These are phyloP conservation scores for Aphanomyces astaci DNA, from an alignment of 352 stramenopile genomes.

Conservation along the genomic window DNA sequence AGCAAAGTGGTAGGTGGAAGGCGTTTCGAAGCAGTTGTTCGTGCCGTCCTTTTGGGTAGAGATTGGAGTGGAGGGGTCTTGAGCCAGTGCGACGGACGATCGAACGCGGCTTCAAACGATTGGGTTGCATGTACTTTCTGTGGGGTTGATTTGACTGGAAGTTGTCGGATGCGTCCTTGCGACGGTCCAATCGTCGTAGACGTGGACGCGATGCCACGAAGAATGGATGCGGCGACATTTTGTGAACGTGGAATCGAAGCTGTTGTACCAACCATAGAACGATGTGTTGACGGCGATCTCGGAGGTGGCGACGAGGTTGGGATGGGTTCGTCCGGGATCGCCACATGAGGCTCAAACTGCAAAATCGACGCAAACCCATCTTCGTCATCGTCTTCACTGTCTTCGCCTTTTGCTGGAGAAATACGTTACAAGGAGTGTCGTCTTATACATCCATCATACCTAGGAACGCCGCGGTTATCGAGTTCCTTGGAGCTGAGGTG, in stretches of 20 bases:
- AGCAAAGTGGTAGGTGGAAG: neutral
- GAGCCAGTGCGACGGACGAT: constrained; percentile 9
- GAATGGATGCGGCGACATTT: neutral
- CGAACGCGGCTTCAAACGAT: constrained; percentile 2
- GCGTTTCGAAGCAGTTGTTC: neutral
- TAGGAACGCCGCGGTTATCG: neutral
- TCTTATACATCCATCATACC: constrained; percentile 7
- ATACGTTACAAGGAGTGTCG: neutral
- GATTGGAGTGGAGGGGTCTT: neutral
- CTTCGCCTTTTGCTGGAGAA: neutral
- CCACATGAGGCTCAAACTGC: constrained; percentile 1
- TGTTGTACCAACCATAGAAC: neutral
- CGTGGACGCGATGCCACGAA: neutral
- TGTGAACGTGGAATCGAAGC: neutral
- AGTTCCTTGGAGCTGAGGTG: neutral
- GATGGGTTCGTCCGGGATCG: no score
- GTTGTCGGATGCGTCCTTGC: neutral
- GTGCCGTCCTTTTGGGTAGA: neutral
- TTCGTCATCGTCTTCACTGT: constrained; percentile 17
- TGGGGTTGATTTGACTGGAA: neutral
- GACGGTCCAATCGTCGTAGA: neutral
- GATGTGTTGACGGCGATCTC: neutral
- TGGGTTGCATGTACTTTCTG: neutral
- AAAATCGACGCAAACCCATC: constrained; percentile 14
- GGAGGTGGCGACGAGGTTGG: neutral